Percentiles rank a stretch among this genome's conserved stretches.
Conservation (phyloP, 805 yeast genomes). For the Pichia occidentalis region DNA sequence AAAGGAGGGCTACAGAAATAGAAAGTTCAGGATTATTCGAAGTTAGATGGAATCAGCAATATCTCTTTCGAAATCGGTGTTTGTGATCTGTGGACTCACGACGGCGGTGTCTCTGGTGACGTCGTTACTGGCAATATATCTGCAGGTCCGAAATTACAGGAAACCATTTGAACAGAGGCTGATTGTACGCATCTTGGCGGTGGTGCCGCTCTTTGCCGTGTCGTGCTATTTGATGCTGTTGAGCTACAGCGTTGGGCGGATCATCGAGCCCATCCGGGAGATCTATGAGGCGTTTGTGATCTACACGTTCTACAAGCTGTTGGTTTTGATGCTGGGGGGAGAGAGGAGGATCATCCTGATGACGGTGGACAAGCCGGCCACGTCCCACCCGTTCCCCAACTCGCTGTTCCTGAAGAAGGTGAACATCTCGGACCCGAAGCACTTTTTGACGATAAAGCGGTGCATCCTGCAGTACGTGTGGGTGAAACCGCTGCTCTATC, state of each 20-base stretch:
- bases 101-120: conserved; percentile 31
- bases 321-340: conserved; percentile 85
- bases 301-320: conserved; percentile 80
- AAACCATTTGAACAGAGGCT: conserved; percentile 85
- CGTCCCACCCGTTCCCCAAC: conserved; percentile 53
- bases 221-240: conserved; percentile 57
- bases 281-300: conserved; percentile 94
- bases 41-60: conserved; percentile 5
- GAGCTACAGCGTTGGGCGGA: conserved; percentile 37
- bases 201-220: conserved; percentile 75
- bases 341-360: conserved; percentile 73
- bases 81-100: conserved; percentile 5
- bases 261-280: conserved; percentile 73
- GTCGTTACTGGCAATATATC: conserved; percentile 39
- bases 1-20: neutral
- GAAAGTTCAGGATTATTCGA: neutral
- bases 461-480: conserved; percentile 92
- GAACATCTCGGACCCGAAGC: conserved; percentile 81
- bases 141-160: conserved; percentile 67
- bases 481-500: conserved; percentile 80
- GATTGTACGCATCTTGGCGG: conserved; percentile 70
- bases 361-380: conserved; percentile 59
- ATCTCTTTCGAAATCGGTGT: conserved; percentile 3
- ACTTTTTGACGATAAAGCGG: conserved; percentile 70
- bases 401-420: conserved; percentile 46